Evolutionary conservation across 2,329 filamentous ascomycete species (phyloP), one percentile per base, ranked within the genome.

Genomic region (Pseudogymnoascus sp.): DNA sequence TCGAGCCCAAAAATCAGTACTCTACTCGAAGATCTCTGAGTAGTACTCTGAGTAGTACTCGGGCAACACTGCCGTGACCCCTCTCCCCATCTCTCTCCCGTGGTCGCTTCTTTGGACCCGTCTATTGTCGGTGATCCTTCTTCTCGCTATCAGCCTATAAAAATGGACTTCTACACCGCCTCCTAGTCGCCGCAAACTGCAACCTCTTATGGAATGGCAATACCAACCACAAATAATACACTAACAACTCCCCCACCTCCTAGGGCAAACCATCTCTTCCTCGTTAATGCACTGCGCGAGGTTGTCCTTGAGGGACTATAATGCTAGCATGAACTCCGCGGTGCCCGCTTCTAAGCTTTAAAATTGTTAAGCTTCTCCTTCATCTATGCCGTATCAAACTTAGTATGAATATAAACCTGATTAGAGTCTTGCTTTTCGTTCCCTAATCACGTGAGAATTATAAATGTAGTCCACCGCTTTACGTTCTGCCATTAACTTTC

Each of bases 331-430:
- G 70, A 82, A 85, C 0, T 77, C 70, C 0, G 74, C 63, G 62
- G 81, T 74, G 0, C 69, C 62, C 0, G 78, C 67, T 2, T 70
- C 70, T 56, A 84, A 68, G 28, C 74, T 71, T 63, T 85, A 63
- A 85, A 82, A 6, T 73, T 71, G 26, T 81, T 75, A 1, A 85
- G 74, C 4, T 75, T 66, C 61, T 81, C 75, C 69, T 84, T 85
- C 64, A 83, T 76, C 82, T 84, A 16, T 41, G 6, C n/a, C 7
- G 38, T 22, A 22, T 19, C 4, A 16, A 40, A 14, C 22, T 35
- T 8, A 56, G 12, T 4, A 28, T 22, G 7, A 19, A 22, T 41
- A 41, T 41, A 41, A 3, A 22, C n/a, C n/a, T 41, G 12, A n/a
- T n/a, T n/a, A n/a, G n/a, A n/a, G n/a, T n/a, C n/a, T n/a, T n/a